phyloP scores from a whole-genome alignment of 2,329 filamentous ascomycete species.

The Hypoxylon sp. region DNA sequence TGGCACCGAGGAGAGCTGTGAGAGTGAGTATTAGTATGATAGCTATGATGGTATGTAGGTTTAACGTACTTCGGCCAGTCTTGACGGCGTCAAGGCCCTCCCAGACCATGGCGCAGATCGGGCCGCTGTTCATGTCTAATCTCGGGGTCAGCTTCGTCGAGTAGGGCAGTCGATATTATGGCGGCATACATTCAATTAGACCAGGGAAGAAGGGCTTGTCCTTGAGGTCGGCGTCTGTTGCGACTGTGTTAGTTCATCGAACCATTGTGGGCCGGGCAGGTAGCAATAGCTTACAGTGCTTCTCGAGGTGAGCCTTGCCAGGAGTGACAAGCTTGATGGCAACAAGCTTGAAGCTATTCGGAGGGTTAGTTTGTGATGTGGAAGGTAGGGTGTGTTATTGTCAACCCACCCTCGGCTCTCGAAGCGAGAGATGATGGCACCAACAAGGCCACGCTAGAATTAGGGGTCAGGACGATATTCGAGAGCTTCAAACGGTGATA shows the following conservation, averaged over 20 bases:
- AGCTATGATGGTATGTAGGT: not conserved
- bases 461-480: conserved; percentile 48
- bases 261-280: conserved; percentile 6
- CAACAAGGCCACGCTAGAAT: conserved; percentile 91
- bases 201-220: conserved; percentile 97
- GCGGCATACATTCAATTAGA: conserved; percentile 85
- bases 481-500: conserved; percentile 11
- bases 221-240: conserved; percentile 83
- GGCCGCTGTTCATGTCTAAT: conserved; percentile 94
- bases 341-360: conserved; percentile 90
- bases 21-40: conserved; percentile 31
- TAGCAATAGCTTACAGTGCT: conserved; percentile 78
- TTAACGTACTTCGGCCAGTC: conserved; percentile 86
- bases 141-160: conserved; percentile 37
- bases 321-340: conserved; percentile 96
- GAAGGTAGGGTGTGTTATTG: not conserved
- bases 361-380: conserved; percentile 11
- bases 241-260: conserved; percentile 51
- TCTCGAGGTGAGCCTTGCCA: conserved; percentile 95
- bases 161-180: not conserved
- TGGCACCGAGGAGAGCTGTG: conserved; percentile 92
- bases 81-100: conserved; percentile 99
- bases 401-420: conserved; percentile 87
- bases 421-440: conserved; percentile 97
- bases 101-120: conserved; percentile 99